Evolutionary conservation across 139 green algal species (phyloP), one percentile per base, ranked within the genome.

Genomic region (Picochlorum sp.): DNA sequence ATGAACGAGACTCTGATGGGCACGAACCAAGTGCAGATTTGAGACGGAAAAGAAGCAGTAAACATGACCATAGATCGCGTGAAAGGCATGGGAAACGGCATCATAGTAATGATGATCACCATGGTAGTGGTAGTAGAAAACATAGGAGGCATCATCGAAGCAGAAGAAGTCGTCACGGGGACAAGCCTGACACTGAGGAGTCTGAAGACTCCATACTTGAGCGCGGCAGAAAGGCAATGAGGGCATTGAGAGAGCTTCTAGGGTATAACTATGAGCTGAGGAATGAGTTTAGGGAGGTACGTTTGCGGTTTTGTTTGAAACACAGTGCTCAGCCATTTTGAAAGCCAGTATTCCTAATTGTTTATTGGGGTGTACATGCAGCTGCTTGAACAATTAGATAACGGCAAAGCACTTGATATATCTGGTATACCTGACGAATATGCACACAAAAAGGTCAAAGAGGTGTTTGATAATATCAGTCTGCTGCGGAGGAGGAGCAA

Each of bases 381-480:
- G 47, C 47, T 82, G 34, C 47, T 71, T 38, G 56, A 71, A 21
- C 52, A 68, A 38, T 65, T 82, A 45, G 75, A 82, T 47, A 34
- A 49, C 8, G 75, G 62, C 9, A 57, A 66, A 3, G 75, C 72
- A 6, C 60, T 82, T 49, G 72, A 79, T 11, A 49, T 82, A 9
- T 58, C 56, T 16, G 71, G 71, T 50, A 52, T 82, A 15, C 49
- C 57, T 4, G 71, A 82, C 24, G 21, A 28, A n/a, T 68, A 65
- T 45, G 31, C 80, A 26, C 49, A 57, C 20, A 20, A 14, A 13
- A 58, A 55, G 8, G 63, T 80, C 20, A 18, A 23, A 9, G 45
- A 51, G 2, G 63, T 82, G 15, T 73, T 82, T 49, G 45, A 52
- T 50, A 77, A 74, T 71, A 59, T 82, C 45, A 21, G 16, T 26